phyloP scores from a whole-genome alignment of 2,329 filamentous ascomycete genomes.

The Ophiostoma sp. region DNA sequence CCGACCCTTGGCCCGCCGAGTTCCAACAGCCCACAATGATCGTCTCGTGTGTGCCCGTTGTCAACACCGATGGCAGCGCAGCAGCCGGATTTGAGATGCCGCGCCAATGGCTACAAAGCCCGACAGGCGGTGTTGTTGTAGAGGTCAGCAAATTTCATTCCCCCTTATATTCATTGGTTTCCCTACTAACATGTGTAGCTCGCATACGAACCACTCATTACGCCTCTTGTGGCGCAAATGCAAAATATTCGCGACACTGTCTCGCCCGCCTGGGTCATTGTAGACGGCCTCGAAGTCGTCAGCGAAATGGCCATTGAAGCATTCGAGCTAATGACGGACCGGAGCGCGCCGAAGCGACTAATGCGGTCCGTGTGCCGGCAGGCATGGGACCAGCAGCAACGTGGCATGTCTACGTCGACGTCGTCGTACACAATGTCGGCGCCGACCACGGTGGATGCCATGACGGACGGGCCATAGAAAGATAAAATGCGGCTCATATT shows the following conservation, averaged over 20 bases:
- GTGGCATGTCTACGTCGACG: slow-evolving; percentile 22
- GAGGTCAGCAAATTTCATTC: slow-evolving; percentile 54
- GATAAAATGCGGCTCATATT: background rate
- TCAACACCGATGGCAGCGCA: slow-evolving; percentile 58
- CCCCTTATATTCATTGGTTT: background rate
- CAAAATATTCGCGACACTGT: slow-evolving; percentile 50
- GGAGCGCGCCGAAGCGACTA: slow-evolving; percentile 65
- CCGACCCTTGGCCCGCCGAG: slow-evolving; percentile 62
- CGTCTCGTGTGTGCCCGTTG: slow-evolving; percentile 69
- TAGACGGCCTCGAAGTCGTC: slow-evolving; percentile 71
- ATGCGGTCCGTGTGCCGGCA: slow-evolving; percentile 62
- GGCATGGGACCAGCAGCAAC: slow-evolving; percentile 44
- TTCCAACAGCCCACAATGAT: slow-evolving; percentile 68
- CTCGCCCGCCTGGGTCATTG: slow-evolving; percentile 65
- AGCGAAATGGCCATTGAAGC: slow-evolving; percentile 75
- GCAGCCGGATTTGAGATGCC: slow-evolving; percentile 71
- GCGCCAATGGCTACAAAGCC: slow-evolving; percentile 65
- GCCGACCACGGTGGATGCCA: background rate
- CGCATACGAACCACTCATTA: slow-evolving; percentile 70
- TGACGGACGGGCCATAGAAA: slow-evolving; percentile 11
- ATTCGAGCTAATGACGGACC: slow-evolving; percentile 74
- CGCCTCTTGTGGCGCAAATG: slow-evolving; percentile 68
- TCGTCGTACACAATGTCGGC: slow-evolving; percentile 2
- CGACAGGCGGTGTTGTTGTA: slow-evolving; percentile 71
- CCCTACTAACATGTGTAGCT: slow-evolving; percentile 41